Conservation (phyloP, 805 yeast species). For the Lipomyces anomalus region DNA sequence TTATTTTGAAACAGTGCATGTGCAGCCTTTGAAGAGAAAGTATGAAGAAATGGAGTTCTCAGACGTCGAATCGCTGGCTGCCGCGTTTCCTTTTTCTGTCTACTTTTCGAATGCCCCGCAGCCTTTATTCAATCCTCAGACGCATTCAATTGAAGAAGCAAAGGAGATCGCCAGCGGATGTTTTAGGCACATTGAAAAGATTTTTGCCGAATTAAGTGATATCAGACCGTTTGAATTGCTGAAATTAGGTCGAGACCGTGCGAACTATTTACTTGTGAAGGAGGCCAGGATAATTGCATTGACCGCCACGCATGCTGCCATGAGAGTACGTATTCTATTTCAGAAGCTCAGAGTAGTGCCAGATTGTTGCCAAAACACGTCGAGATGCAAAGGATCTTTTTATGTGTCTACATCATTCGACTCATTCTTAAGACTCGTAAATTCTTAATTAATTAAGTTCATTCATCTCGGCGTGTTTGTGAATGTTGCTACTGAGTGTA, state of each 20-base stretch:
- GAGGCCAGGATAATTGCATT: slow-evolving; percentile 33
- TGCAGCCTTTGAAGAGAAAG: slow-evolving; percentile 26
- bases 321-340: slow-evolving; percentile 8
- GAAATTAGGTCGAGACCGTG: slow-evolving; percentile 17
- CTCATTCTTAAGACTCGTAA: too few species aligned
- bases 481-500: not conserved
- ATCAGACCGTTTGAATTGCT: slow-evolving; percentile 32
- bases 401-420: too few species aligned
- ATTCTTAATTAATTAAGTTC: too few species aligned
- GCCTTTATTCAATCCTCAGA: slow-evolving; percentile 16
- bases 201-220: slow-evolving; percentile 28
- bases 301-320: slow-evolving; percentile 26
- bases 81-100: slow-evolving; percentile 19
- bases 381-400: too few species aligned
- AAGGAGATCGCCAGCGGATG: slow-evolving; percentile 19
- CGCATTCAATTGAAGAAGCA: slow-evolving; percentile 15
- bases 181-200: slow-evolving; percentile 20
- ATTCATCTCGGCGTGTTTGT: too few species aligned
- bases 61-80: slow-evolving; percentile 4
- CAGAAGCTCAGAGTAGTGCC: too few species aligned
- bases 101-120: slow-evolving; percentile 23
- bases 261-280: slow-evolving; percentile 27
- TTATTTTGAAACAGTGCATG: slow-evolving; percentile 31
- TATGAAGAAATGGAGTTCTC: slow-evolving; percentile 7
- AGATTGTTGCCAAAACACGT: too few species aligned